Evolutionary conservation across 192 early-diverging fungal species (phyloP), one percentile per base, ranked within the genome.

Genomic region (Glomus cerebriforme): DNA sequence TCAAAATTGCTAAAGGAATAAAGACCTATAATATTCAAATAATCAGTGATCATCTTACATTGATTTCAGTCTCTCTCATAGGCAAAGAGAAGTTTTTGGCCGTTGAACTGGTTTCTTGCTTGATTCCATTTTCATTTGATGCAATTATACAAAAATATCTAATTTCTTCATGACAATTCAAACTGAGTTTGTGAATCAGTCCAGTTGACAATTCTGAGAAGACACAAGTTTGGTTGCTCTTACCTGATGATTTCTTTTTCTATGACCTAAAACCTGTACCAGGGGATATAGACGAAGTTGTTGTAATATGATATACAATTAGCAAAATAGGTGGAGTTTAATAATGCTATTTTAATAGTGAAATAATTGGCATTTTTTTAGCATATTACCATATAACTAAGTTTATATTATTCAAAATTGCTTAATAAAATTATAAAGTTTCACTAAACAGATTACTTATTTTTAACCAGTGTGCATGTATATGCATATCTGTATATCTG

Each of bases 91-190:
- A 78, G 35, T 78, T 69, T 34, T 67, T 78, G 24, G 19, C 37
- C 24, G 0, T 78, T 5, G 34, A 78, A 35, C 43, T 78, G 10
- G 19, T 34, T 4, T 78, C 77, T 9, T 78, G 64, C 49, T 13
- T 78, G 43, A 65, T 78, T 78, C 63, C 63, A 0, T 78, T 78
- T 74, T 74, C 73, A 19, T 74, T 59, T 34, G 58, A 74, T 32
- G 58, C 54, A 9, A 74, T 74, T 74, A 74, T 58, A 32, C 32
- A 60, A 74, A 58, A 60, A 74, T 74, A 22, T 74, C 59, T 60
- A 74, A 74, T 60, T 74, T 74, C 59, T 74, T 74, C 27, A 32
- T 54, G 12, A 19, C 59, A 26, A 74, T 74, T 15, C 9, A 31
- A 74, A 74, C 58, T 59, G 73, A 74, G 27, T 59, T 74, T 7